Conservation (phyloP, 208 protist species). For the Acanthamoeba quina region DNA sequence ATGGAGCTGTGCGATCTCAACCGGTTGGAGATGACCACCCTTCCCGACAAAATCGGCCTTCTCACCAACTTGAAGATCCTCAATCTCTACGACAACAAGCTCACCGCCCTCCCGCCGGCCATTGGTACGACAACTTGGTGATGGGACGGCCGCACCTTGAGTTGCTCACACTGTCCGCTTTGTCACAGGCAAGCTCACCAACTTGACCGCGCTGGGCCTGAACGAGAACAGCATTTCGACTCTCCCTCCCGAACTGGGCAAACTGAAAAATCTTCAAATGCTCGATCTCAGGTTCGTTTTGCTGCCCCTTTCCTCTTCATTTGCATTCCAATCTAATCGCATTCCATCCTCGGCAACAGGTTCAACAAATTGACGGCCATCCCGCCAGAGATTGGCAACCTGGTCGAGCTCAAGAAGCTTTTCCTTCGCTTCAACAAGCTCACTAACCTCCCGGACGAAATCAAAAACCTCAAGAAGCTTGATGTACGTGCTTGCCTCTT, state of each 20-base stretch:
- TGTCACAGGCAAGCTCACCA: constrained; percentile 64
- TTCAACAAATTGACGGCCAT: constrained; percentile 72
- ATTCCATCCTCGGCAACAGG: background rate
- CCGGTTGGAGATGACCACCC: constrained; percentile 11
- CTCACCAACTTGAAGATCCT: constrained; percentile 64
- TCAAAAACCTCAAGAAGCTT: constrained; percentile 68
- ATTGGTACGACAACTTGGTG: background rate
- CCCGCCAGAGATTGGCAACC: constrained; percentile 63
- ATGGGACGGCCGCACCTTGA: too few relatives aligned
- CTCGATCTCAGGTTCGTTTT: constrained; percentile 44
- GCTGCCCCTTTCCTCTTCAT: background rate
- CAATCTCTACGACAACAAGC: constrained; percentile 75
- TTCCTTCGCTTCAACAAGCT: constrained; percentile 80
- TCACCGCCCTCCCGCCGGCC: constrained; percentile 45
- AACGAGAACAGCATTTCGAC: constrained; percentile 71
- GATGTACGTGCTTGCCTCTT: constrained; percentile 9
- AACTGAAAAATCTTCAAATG: constrained; percentile 63
- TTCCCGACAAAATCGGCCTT: constrained; percentile 64
- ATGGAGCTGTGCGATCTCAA: constrained; percentile 74
- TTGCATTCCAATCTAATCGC: background rate
- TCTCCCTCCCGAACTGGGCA: constrained; percentile 62
- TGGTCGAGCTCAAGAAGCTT: constrained; percentile 71
- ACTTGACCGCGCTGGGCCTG: constrained; percentile 50
- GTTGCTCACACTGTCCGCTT: background rate
- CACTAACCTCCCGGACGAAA: constrained; percentile 66